Evolutionary conservation across 2,329 filamentous ascomycete species (phyloP).

Genomic region (Coniochaeta hoffmannii): DNA sequence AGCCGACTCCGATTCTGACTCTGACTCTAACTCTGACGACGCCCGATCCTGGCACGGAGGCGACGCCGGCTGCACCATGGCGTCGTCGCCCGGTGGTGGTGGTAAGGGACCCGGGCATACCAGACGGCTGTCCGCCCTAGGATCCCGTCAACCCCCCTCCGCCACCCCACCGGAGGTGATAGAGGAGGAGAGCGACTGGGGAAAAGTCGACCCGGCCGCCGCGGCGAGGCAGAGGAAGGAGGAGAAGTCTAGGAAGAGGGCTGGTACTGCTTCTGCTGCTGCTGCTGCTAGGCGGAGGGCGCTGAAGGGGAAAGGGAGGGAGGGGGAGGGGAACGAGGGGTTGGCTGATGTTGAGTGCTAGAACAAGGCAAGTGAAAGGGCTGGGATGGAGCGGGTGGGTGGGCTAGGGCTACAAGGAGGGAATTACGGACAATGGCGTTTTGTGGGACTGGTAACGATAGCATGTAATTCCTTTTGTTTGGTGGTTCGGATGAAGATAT

Average conservation of each 20-base stretch:
- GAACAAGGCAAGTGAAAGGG: background rate
- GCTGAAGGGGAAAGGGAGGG: background rate
- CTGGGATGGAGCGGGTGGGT: too few relatives aligned
- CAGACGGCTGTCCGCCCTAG: conserved; percentile 7
- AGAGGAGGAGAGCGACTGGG: conserved; percentile 2
- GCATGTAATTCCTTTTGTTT: background rate
- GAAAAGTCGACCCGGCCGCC: background rate
- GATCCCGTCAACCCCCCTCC: background rate
- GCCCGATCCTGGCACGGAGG: background rate
- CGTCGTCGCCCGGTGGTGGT: background rate
- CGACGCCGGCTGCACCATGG: background rate
- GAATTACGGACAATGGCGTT: background rate
- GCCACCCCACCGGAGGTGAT: background rate
- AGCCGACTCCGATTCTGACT: background rate
- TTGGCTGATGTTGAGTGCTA: background rate
- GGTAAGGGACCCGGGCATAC: background rate
- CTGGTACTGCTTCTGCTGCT: background rate
- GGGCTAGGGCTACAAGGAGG: too few relatives aligned
- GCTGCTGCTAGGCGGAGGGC: background rate
- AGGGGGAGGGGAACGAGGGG: background rate
- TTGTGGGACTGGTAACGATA: background rate
- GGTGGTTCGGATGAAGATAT: background rate
- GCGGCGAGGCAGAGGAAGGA: conserved; percentile 4
- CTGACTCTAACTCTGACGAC: background rate
- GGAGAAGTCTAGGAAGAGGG: conserved; percentile 1